Evolutionary conservation across 2,329 filamentous ascomycete species (phyloP), one percentile per base, ranked within the genome.

Genomic region (Sarocladium oryzae): DNA sequence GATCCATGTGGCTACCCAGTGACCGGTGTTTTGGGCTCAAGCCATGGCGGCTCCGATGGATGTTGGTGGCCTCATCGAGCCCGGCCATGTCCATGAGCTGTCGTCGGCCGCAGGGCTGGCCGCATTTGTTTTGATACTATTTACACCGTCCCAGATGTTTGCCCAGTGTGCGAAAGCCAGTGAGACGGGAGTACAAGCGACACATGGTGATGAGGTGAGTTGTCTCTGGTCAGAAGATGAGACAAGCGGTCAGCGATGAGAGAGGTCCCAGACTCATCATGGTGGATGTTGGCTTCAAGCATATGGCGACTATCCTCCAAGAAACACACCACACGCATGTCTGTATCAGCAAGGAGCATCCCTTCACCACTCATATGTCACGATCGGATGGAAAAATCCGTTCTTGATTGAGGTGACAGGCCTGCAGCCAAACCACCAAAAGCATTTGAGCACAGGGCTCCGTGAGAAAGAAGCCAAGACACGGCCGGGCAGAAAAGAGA

Each of bases 51-150:
- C 43, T 48, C 13, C 16, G 40, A 23, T 43, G 26, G 40, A n/a
- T n/a, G n/a, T n/a, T n/a, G 40, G 40, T 43, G 40, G 40, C 21
- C 40, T 43, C 40, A 43, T 43, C 40, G 43, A n/a, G 21, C 43
- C 43, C 33, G 43, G 26, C 43, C 43, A 48, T 23, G 28, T 15
- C 9, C 24, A 15, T 48, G 43, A 48, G 43, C 43, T 48, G 43
- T 48, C 43, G 33, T 20, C 28, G 43, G 43, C 16, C 28, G 43
- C 43, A 48, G 26, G 43, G 43, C 43, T 32, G 43, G 43, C 43
- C 43, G 43, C 43, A 48, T 48, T 8, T 11, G 9, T 4, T 32
- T 30, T 15, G 16, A 9, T 33, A 48, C 26, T 30, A 16, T 33
- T 48, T n/a, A 20, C 16, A 32, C 28, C 43, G 20, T 26, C 20